Evolutionary conservation across 495 filamentous ascomycete genomes (phyloP).

Genomic region (Beverwykella pulmonaria): DNA sequence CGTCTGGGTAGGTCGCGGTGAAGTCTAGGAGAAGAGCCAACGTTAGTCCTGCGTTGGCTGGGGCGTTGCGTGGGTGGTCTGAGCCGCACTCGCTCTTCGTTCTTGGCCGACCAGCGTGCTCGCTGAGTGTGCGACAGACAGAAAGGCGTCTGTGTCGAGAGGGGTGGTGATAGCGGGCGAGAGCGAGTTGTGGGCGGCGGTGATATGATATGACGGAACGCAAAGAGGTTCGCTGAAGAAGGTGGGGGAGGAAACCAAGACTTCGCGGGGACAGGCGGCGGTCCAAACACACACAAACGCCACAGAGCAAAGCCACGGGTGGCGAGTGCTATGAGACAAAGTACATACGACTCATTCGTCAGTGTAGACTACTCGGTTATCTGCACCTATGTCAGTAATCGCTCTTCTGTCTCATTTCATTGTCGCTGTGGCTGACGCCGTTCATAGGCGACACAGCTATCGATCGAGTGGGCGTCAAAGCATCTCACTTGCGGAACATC

Average conservation of each 20-base stretch:
- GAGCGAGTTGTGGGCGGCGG: constrained; percentile 1
- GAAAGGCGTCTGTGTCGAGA: not conserved
- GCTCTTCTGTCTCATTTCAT: not conserved
- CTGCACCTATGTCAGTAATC: not conserved
- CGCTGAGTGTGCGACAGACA: not conserved
- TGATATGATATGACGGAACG: constrained; percentile 13
- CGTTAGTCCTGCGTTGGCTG: not conserved
- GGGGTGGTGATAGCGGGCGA: not conserved
- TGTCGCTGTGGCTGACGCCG: not conserved
- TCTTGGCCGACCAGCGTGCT: not conserved
- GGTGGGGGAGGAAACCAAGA: not conserved
- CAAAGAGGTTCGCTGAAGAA: constrained; percentile 1
- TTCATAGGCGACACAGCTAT: not conserved
- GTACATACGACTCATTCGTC: not conserved
- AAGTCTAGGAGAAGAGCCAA: not conserved
- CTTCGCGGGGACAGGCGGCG: constrained; percentile 2
- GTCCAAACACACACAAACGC: not conserved
- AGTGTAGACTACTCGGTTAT: not conserved
- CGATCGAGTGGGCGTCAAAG: not conserved
- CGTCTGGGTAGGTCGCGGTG: not conserved
- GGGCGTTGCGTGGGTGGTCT: constrained; percentile 1
- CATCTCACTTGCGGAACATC: constrained; percentile 8
- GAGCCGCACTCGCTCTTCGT: constrained; percentile 2
- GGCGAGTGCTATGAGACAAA: not conserved
- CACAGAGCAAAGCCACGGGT: not conserved